Conservation (phyloP, 225 moss, liverwort and hornwort genomes). For the Sphagnum tenellum region DNA sequence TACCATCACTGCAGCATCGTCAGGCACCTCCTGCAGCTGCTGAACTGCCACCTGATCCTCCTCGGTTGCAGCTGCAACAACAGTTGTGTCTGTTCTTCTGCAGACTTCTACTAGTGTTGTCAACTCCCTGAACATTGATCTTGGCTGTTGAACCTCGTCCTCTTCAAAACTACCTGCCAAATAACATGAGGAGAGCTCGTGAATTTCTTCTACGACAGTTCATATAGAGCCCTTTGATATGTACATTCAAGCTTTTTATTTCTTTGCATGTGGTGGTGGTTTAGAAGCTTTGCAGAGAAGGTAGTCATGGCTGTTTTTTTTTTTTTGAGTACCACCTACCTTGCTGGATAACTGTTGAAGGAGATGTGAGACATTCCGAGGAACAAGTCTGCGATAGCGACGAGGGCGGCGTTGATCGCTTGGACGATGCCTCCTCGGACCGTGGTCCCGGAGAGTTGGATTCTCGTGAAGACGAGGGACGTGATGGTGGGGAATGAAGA, state of each 20-base stretch:
- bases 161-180: slow-evolving; percentile 12
- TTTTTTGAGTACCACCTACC: slow-evolving; percentile 12
- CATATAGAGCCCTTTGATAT: too few species aligned
- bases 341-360: slow-evolving; percentile 73
- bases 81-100: too few species aligned
- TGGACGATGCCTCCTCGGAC: slow-evolving; percentile 12
- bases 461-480: slow-evolving; percentile 13
- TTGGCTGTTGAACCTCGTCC: slow-evolving; percentile 20
- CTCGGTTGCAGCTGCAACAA: too few species aligned
- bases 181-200: not conserved
- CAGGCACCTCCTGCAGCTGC: not conserved
- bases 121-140: slow-evolving; percentile 8
- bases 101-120: not conserved
- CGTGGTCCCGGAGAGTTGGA: slow-evolving; percentile 15
- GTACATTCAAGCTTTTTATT: too few species aligned
- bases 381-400: slow-evolving; percentile 31
- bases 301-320: too few species aligned
- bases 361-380: slow-evolving; percentile 38
- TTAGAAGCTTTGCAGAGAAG: too few species aligned
- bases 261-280: too few species aligned
- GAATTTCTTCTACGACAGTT: not conserved
- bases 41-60: too few species aligned
- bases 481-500: slow-evolving; percentile 9
- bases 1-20: slow-evolving; percentile 28
- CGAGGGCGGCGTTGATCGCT: slow-evolving; percentile 25